Base-by-base conservation (phyloP, 192 early-diverging fungal species). In the Thoreauomyces humboldtii region DNA sequence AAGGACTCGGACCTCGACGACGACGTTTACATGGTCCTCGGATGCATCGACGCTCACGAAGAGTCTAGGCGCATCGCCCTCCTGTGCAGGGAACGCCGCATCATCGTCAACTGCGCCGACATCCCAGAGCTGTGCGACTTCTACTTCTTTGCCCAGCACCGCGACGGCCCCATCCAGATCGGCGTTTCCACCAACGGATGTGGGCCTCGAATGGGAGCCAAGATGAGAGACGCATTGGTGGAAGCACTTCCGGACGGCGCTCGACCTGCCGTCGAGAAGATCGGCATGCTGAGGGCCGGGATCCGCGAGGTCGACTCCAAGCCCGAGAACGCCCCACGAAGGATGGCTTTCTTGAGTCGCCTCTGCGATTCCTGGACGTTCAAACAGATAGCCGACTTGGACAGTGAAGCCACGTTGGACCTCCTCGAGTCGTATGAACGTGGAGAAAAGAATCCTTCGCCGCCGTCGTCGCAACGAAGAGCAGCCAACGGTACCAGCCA, bases 81-180 rank as follows among this genome's bases (percentile, higher is more conserved):
- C 19, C 63, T 87, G 14, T 88, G 87, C 69, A 73, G 81, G 35
- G 45, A 57, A 36, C 79, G 71, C 31, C 77, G 88, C n/a, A 92
- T 93, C 29, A 93, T 92, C 2, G 91, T 95, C 25, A 95, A 97
- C 65, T 91, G 91, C 21, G 93, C 94, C 0, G 94, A 95, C 65
- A 88, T 95, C 29, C 93, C 93, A 21, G 86, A 88, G 9, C 67
- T 91, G 60, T 97, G 93, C 68, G 91, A 94, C 62, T 97, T 97
- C 74, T 95, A 89, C 74, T 94, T 97, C 73, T 91, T 93, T 77
- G 89, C 90, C 31, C 87, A 87, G 24, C 85, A 90, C 66, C 73
- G 71, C 11, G 47, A 67, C 17, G 79, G 72, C 14, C 36, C 32
- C 12, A 24, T 75, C 17, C 73, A 76, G 59, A 85, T 97, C 59